Conservation (phyloP, 164 flowering plant genomes). For the Vitis labrusca region DNA sequence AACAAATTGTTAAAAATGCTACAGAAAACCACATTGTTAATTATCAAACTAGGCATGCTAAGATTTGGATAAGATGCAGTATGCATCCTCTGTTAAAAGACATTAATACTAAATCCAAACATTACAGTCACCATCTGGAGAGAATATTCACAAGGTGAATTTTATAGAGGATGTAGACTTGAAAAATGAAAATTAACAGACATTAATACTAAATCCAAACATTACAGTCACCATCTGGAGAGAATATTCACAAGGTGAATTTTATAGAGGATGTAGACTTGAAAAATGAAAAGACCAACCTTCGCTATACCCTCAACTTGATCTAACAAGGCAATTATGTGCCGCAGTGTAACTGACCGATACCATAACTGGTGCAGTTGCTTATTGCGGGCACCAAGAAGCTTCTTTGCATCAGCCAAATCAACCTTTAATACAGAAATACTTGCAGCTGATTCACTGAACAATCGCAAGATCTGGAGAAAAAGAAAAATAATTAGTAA, state of each 20-base stretch:
- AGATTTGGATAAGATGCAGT: neutral
- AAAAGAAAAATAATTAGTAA: constrained; percentile 7
- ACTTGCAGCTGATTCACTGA: constrained; percentile 90
- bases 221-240: too few relatives aligned
- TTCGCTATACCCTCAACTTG: constrained; percentile 95
- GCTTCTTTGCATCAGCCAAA: constrained; percentile 87
- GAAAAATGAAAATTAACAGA: neutral
- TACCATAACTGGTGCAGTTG: constrained; percentile 97
- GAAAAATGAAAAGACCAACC: constrained; percentile 41
- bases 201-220: too few relatives aligned
- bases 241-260: neutral
- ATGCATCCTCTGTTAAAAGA: neutral
- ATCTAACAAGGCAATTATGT: constrained; percentile 87
- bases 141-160: neutral
- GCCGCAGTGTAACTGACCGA: constrained; percentile 93
- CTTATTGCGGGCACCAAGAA: constrained; percentile 84
- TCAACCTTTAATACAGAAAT: constrained; percentile 74
- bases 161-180: neutral
- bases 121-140: too few relatives aligned
- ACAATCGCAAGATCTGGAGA: constrained; percentile 84
- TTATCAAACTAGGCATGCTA: neutral
- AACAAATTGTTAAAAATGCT: neutral
- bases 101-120: too few relatives aligned
- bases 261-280: neutral
- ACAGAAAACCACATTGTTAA: neutral